phyloP scores from a whole-genome alignment of 2,329 filamentous ascomycete species.

The Uncinocarpus reesii region DNA sequence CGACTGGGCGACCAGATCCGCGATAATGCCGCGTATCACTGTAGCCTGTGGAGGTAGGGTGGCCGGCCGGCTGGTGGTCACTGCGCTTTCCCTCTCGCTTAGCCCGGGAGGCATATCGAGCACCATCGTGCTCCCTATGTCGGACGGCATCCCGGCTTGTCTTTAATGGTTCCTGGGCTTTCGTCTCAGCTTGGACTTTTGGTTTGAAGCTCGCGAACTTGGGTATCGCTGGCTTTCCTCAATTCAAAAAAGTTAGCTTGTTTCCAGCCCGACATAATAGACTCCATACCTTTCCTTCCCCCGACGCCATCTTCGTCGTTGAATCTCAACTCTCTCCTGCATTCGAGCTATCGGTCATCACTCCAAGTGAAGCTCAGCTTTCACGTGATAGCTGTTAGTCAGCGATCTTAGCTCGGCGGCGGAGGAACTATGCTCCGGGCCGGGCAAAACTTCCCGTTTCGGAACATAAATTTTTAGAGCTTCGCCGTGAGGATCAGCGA shows the following conservation, averaged over 20 bases:
- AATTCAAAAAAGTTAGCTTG: conserved; percentile 5
- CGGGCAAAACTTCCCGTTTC: conserved; percentile 23
- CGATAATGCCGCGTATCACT: not conserved
- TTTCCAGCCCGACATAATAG: not conserved
- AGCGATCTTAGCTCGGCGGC: conserved; percentile 7
- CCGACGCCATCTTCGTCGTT: conserved; percentile 27
- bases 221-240: conserved; percentile 44
- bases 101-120: conserved; percentile 9
- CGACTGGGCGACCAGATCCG: not conserved
- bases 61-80: not conserved
- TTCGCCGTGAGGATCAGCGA: not conserved
- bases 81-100: conserved; percentile 15
- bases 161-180: conserved; percentile 6
- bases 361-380: too few species aligned
- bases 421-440: conserved; percentile 17
- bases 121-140: not conserved
- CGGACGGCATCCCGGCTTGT: not conserved
- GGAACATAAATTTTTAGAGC: conserved; percentile 19
- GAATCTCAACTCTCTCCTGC: not conserved
- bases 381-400: conserved; percentile 12
- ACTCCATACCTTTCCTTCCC: conserved; percentile 27
- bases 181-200: conserved; percentile 24
- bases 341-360: too few species aligned
- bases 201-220: conserved; percentile 67
- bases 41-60: not conserved